These are phyloP conservation scores for Colletotrichum sansevieriae DNA, from an alignment of 2,329 filamentous ascomycete genomes.

Conservation along the genomic window DNA sequence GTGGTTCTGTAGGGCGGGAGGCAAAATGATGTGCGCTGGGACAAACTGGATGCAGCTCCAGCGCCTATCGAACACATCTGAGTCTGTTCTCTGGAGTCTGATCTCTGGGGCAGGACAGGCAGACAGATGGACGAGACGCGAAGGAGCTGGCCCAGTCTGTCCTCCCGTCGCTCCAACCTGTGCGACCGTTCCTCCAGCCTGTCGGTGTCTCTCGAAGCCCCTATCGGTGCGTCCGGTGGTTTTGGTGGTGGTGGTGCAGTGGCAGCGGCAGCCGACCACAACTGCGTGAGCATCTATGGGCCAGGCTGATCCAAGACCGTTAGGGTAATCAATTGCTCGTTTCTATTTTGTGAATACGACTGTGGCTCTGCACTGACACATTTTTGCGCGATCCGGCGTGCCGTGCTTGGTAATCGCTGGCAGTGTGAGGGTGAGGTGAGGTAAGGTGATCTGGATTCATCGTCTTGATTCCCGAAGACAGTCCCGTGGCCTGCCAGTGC, in stretches of 20 bases:
- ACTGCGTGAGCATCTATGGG: not conserved
- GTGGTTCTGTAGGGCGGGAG: constrained; percentile 30
- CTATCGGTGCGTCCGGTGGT: constrained; percentile 27
- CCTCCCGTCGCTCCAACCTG: not conserved
- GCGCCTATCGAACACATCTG: not conserved
- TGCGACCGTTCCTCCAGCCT: not conserved
- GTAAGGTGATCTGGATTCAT: constrained; percentile 19
- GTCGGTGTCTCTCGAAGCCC: constrained; percentile 24
- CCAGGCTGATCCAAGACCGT: not conserved
- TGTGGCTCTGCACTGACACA: constrained; percentile 28
- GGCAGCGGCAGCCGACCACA: constrained; percentile 7
- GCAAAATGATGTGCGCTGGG: constrained; percentile 36
- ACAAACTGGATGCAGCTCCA: constrained; percentile 31
- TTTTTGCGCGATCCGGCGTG: constrained; percentile 1
- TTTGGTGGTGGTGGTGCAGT: constrained; percentile 8
- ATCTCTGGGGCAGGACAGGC: constrained; percentile 1
- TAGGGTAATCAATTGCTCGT: constrained; percentile 28
- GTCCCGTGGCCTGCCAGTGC: constrained; percentile 16
- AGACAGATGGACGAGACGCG: not conserved
- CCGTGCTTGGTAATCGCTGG: constrained; percentile 12
- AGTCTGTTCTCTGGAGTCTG: constrained; percentile 11
- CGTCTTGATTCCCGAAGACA: constrained; percentile 12
- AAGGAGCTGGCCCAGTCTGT: not conserved
- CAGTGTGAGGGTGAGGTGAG: constrained; percentile 12
- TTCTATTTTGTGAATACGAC: constrained; percentile 8